Percentiles rank a stretch among this genome's conserved stretches.
phyloP scores from a whole-genome alignment of 148 eudicot species.

The Rhododendron kiyosumense region DNA sequence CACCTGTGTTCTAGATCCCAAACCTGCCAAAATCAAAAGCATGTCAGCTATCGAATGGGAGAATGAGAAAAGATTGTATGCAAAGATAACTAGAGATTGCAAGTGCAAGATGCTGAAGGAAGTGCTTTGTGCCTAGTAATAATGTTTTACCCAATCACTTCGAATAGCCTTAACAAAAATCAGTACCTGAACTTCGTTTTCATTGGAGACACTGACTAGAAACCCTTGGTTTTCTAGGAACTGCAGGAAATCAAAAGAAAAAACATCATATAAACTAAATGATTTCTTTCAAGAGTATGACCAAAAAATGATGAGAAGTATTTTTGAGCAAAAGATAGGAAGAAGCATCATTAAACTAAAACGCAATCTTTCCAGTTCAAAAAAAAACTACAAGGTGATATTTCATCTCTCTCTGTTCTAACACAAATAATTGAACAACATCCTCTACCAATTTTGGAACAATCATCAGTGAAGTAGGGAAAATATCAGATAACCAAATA shows the following conservation, averaged over 20 bases:
- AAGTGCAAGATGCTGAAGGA: slow-evolving; percentile 4
- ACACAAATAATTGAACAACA: not conserved
- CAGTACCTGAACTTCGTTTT: slow-evolving; percentile 83
- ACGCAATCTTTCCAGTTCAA: not conserved
- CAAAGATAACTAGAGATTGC: not conserved
- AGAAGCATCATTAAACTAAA: slow-evolving; percentile 1
- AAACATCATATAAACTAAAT: not conserved
- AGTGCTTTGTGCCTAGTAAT: not conserved
- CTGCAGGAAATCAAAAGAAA: slow-evolving; percentile 34
- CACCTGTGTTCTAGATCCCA: slow-evolving; percentile 86
- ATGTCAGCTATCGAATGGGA: slow-evolving; percentile 13
- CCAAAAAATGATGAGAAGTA: not conserved
- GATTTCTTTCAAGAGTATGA: not conserved
- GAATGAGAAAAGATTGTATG: not conserved
- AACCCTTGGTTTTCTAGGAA: slow-evolving; percentile 93
- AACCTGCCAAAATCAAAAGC: slow-evolving; percentile 46
- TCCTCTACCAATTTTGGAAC: not conserved
- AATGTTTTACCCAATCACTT: slow-evolving; percentile 5
- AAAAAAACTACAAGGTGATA: not conserved
- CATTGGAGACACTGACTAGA: slow-evolving; percentile 70
- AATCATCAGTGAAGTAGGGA: not conserved
- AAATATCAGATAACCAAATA: not conserved
- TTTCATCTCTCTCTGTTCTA: not conserved
- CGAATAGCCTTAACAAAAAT: slow-evolving; percentile 5
- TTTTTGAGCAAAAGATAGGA: not conserved